These are phyloP conservation scores for Pseudogymnoascus pannorum DNA, from an alignment of 2,329 filamentous ascomycete species.

Conservation along the genomic window DNA sequence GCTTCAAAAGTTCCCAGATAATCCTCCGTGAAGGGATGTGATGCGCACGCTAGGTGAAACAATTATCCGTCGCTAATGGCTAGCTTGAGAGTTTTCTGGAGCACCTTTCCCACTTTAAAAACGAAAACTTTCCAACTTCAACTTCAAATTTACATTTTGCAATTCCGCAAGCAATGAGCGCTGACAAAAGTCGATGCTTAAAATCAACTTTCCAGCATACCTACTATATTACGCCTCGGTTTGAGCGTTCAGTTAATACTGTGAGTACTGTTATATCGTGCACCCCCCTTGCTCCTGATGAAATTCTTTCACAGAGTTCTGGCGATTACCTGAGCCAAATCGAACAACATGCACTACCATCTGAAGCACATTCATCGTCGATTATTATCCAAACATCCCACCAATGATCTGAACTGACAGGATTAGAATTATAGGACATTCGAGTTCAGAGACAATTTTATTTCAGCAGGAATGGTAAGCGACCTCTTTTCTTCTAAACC, in stretches of 20 bases:
- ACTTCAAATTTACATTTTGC: background rate
- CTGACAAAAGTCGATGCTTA: background rate
- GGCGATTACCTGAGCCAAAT: conserved; percentile 31
- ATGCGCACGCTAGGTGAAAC: background rate
- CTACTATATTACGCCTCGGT: background rate
- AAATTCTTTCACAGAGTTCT: conserved; percentile 25
- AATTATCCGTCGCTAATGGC: conserved; percentile 8
- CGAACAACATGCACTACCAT: conserved; percentile 67
- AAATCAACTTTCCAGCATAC: background rate
- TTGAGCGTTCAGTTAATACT: background rate
- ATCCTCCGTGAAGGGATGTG: conserved; percentile 1
- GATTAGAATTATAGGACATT: background rate
- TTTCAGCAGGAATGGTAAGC: background rate
- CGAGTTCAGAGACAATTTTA: background rate
- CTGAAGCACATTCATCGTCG: conserved; percentile 42
- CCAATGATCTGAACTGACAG: background rate
- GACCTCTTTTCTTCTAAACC: background rate
- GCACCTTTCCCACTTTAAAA: conserved; percentile 4
- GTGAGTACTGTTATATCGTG: conserved; percentile 12
- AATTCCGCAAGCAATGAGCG: background rate
- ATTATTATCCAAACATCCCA: background rate
- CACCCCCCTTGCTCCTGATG: conserved; percentile 25
- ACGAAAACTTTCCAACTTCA: conserved; percentile 3
- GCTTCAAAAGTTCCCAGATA: conserved; percentile 3
- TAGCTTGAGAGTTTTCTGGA: conserved; percentile 7